phyloP scores from a whole-genome alignment of 176 grass and related monocot genomes.

The Tuctoria greenei region DNA sequence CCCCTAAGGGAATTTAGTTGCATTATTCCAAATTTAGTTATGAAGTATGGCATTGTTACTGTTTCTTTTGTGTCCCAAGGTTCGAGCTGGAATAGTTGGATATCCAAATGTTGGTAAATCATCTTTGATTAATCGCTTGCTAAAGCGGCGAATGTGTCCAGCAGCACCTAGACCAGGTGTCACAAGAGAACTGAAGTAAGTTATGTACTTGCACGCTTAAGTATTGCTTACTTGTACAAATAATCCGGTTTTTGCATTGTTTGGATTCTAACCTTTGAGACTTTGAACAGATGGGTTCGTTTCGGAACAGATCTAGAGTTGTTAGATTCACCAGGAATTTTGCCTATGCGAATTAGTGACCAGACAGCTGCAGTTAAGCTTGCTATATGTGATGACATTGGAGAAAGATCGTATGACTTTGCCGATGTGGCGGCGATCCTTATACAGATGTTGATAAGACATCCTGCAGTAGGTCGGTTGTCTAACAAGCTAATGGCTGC shows the following conservation, averaged over 20 bases:
- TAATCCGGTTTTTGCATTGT: constrained; percentile 5
- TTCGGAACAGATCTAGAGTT: constrained; percentile 90
- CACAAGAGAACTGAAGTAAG: constrained; percentile 95
- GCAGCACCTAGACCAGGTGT: constrained; percentile 94
- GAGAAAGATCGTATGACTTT: constrained; percentile 93
- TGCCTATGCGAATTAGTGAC: constrained; percentile 95
- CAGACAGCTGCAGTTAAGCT: constrained; percentile 92
- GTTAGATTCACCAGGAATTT: constrained; percentile 95
- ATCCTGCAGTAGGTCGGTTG: constrained; percentile 67
- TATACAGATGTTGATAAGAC: constrained; percentile 73
- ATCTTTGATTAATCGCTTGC: constrained; percentile 94
- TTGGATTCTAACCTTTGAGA: constrained; percentile 32
- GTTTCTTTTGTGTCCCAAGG: constrained; percentile 45
- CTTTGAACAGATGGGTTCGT: constrained; percentile 72
- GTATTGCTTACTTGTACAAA: constrained; percentile 9
- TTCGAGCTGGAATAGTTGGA: constrained; percentile 96
- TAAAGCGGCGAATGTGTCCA: constrained; percentile 94
- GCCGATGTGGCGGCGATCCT: constrained; percentile 73
- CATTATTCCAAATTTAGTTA: constrained; percentile 20
- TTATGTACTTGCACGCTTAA: not conserved
- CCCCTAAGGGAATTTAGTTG: too few species aligned
- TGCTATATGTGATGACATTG: constrained; percentile 97
- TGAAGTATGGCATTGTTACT: constrained; percentile 20
- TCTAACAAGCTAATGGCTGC: constrained; percentile 15
- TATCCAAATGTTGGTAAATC: constrained; percentile 99